Conservation (phyloP, 108 stramenopile genomes). For the Aurantiochytrium sp. region DNA sequence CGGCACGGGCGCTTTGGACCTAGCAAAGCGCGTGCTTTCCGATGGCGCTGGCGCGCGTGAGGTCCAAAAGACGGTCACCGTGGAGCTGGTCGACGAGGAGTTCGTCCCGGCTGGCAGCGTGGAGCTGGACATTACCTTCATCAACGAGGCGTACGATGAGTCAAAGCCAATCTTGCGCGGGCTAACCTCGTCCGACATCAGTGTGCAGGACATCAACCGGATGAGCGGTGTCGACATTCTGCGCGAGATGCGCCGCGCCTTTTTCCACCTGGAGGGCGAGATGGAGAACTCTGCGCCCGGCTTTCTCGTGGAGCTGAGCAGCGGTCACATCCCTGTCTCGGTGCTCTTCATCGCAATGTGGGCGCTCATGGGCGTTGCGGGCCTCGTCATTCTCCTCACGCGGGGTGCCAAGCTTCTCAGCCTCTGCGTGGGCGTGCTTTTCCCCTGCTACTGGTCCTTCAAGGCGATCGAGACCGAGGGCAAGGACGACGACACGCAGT, state of each 20-base stretch:
- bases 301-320: not conserved
- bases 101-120: not conserved
- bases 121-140: not conserved
- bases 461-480: slow-evolving; percentile 37
- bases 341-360: not conserved
- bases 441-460: slow-evolving; percentile 30
- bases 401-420: not conserved
- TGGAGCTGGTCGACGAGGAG: not conserved
- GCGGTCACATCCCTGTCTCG: not conserved
- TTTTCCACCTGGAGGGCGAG: not conserved
- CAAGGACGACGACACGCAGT: slow-evolving; percentile 41
- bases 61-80: not conserved
- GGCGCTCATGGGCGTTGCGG: not conserved
- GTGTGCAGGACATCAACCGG: not conserved
- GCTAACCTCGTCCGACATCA: not conserved
- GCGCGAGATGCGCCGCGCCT: not conserved
- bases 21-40: not conserved
- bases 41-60: not conserved
- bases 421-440: slow-evolving; percentile 16
- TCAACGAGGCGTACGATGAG: not conserved
- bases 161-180: not conserved
- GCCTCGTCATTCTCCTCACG: not conserved
- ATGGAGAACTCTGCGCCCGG: not conserved
- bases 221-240: not conserved
- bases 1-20: not conserved